Percentiles rank a stretch among this genome's conserved stretches.
Conservation (phyloP, 148 eudicot genomes). For the Cornus florida region DNA sequence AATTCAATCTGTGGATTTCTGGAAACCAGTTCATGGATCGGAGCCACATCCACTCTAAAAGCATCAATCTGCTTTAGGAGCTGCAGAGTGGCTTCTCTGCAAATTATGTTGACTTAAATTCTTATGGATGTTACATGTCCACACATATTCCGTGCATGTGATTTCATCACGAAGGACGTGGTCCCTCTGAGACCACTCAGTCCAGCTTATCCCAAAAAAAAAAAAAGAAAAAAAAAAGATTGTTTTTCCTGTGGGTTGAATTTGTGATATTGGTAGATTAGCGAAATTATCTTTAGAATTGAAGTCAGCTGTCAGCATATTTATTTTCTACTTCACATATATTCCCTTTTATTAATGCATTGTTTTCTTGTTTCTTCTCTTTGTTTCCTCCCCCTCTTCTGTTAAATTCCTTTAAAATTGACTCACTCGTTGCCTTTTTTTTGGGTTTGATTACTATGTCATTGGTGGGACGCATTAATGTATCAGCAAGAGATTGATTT, state of each 20-base stretch:
- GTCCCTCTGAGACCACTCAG: background rate
- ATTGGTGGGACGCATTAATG: conserved; percentile 25
- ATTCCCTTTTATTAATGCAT: background rate
- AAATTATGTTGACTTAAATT: background rate
- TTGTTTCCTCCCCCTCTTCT: too few relatives aligned
- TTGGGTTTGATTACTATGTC: conserved; percentile 21
- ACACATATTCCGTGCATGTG: background rate
- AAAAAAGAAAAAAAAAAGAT: too few relatives aligned
- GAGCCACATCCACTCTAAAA: too few relatives aligned
- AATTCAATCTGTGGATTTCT: too few relatives aligned
- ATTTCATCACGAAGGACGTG: background rate
- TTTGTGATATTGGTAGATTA: background rate
- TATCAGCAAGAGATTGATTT: conserved; percentile 98
- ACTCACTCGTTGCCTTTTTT: conserved; percentile 32
- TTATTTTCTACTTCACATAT: background rate
- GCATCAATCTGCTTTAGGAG: too few relatives aligned
- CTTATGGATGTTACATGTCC: background rate
- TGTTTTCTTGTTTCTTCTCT: background rate
- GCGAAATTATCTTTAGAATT: background rate
- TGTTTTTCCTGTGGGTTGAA: background rate
- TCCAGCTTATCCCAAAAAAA: background rate
- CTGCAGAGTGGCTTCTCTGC: too few relatives aligned
- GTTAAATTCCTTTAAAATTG: background rate
- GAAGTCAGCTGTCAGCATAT: background rate
- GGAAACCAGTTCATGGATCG: too few relatives aligned